Percentiles rank a stretch among this genome's conserved stretches.
These are phyloP conservation scores for Lipomyces orientalis DNA, from an alignment of 805 yeast species.

Conservation along the genomic window DNA sequence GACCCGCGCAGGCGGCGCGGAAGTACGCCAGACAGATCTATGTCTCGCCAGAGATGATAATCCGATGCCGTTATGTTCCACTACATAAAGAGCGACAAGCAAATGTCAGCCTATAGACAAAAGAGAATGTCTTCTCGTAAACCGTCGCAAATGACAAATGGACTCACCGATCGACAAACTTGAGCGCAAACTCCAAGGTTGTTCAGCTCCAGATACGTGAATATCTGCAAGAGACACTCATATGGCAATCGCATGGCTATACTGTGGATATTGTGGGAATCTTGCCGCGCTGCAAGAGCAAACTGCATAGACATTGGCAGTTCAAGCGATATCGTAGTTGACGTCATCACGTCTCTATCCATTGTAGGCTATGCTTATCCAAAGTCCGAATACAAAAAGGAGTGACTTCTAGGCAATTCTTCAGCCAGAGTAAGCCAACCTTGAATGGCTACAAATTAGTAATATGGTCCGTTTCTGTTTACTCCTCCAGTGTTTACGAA, in stretches of 20 bases:
- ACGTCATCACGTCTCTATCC: not conserved
- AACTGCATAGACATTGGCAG: not conserved
- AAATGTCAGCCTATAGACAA: not conserved
- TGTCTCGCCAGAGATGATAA: slow-evolving; percentile 1
- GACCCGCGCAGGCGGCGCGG: slow-evolving; percentile 6
- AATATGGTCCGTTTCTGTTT: not conserved
- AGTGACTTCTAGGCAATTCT: not conserved
- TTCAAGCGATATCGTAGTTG: not conserved
- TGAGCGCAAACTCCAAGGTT: slow-evolving; percentile 11
- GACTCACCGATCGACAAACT: slow-evolving; percentile 24
- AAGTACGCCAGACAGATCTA: slow-evolving; percentile 10
- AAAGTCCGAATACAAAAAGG: not conserved
- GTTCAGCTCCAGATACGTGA: slow-evolving; percentile 7
- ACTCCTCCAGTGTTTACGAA: not conserved
- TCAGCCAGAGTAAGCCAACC: not conserved
- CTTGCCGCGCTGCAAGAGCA: not conserved
- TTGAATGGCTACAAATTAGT: not conserved
- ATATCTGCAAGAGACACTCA: slow-evolving; percentile 20
- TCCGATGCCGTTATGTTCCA: slow-evolving; percentile 16
- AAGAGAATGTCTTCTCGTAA: not conserved
- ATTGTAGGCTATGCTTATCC: not conserved
- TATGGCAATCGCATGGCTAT: slow-evolving; percentile 14
- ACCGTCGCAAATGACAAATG: not conserved
- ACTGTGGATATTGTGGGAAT: not conserved
- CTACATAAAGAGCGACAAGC: slow-evolving; percentile 1